Conservation (phyloP, 2,329 filamentous ascomycete genomes). For the Iodosphaeria phyllophila region DNA sequence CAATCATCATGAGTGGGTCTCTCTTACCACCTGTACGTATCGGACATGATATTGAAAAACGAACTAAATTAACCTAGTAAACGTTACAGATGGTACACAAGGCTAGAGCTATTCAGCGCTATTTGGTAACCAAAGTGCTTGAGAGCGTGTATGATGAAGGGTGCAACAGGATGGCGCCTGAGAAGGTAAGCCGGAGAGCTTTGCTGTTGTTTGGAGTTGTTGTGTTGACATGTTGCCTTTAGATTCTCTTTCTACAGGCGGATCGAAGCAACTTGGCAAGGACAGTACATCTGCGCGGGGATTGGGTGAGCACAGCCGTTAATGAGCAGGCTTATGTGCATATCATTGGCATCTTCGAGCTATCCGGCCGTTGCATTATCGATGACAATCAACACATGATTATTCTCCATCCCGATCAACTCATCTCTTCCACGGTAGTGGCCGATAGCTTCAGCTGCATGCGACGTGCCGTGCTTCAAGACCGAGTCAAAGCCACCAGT, state of each 20-base stretch:
- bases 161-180: constrained; percentile 36
- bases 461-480: constrained; percentile 80
- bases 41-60: too few species aligned
- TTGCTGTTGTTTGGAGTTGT: constrained; percentile 1
- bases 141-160: constrained; percentile 49
- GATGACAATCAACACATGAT: constrained; percentile 71
- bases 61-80: constrained; percentile 9
- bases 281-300: constrained; percentile 60
- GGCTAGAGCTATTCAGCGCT: constrained; percentile 65
- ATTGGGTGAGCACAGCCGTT: constrained; percentile 71
- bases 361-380: constrained; percentile 55
- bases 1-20: constrained; percentile 9
- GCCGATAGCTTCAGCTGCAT: constrained; percentile 92
- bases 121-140: constrained; percentile 58
- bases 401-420: constrained; percentile 84
- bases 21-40: constrained; percentile 35
- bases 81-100: constrained; percentile 55
- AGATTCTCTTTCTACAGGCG: constrained; percentile 69
- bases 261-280: constrained; percentile 49
- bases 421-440: constrained; percentile 86
- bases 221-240: constrained; percentile 4
- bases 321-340: constrained; percentile 64
- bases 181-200: constrained; percentile 43
- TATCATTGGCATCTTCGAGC: constrained; percentile 61
- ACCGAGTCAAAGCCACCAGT: constrained; percentile 80